phyloP scores from a whole-genome alignment of 495 filamentous ascomycete species.

The Halenospora varia region DNA sequence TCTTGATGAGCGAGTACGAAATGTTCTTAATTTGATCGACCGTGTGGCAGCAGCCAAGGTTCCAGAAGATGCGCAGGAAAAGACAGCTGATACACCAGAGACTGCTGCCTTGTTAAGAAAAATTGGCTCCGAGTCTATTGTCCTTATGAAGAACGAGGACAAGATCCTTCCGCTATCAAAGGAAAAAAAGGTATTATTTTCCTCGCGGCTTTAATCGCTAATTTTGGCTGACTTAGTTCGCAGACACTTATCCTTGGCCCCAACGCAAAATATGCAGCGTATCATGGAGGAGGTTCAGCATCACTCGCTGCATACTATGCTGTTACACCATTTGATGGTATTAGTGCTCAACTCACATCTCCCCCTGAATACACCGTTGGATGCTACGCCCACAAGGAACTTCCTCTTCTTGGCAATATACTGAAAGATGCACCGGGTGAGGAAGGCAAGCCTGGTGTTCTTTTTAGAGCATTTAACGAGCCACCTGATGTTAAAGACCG shows the following conservation, averaged over 20 bases:
- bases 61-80: slow-evolving; percentile 44
- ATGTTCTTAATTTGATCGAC: slow-evolving; percentile 60
- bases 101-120: slow-evolving; percentile 50
- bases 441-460: slow-evolving; percentile 49
- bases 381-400: slow-evolving; percentile 56
- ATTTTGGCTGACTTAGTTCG: slow-evolving; percentile 23
- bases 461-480: slow-evolving; percentile 57
- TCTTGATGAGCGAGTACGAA: slow-evolving; percentile 58
- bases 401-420: slow-evolving; percentile 49
- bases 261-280: slow-evolving; percentile 65
- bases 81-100: slow-evolving; percentile 35
- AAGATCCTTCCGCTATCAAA: slow-evolving; percentile 61
- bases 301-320: slow-evolving; percentile 64
- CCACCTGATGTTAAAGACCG: slow-evolving; percentile 41
- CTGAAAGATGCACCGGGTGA: slow-evolving; percentile 47
- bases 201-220: neutral
- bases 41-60: slow-evolving; percentile 49
- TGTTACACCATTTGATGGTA: slow-evolving; percentile 63
- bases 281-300: slow-evolving; percentile 69
- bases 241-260: slow-evolving; percentile 55
- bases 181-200: slow-evolving; percentile 43
- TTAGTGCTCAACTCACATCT: slow-evolving; percentile 44
- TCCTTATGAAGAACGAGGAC: slow-evolving; percentile 71
- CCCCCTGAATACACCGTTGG: slow-evolving; percentile 48
- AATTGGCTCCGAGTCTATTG: slow-evolving; percentile 64